Percentiles rank a stretch among this genome's conserved stretches.
Conservation (phyloP, 208 protist species). For the Crithidia thermophila region DNA sequence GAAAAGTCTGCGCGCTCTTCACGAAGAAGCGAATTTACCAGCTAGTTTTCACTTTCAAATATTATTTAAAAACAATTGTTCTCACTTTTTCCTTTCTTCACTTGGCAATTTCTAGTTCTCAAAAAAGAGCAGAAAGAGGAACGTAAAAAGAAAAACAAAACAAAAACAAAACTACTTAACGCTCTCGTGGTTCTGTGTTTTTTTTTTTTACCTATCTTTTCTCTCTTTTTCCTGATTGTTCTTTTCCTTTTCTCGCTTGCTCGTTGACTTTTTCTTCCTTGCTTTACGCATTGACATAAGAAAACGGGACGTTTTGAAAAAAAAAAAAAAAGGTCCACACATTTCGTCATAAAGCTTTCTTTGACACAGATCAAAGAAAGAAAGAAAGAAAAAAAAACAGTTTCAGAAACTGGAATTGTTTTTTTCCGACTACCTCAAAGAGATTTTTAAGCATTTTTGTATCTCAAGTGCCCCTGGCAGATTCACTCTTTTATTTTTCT, state of each 20-base stretch:
- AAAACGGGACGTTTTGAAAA: not conserved
- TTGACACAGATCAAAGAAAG: not conserved
- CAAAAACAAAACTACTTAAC: not conserved
- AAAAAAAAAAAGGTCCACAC: too few relatives aligned
- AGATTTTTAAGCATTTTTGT: not conserved
- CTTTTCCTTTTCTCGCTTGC: not conserved
- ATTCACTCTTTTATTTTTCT: too few relatives aligned
- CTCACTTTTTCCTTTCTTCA: too few relatives aligned
- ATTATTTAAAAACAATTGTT: too few relatives aligned
- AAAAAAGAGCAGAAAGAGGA: slow-evolving; percentile 3
- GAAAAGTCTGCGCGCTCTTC: too few relatives aligned
- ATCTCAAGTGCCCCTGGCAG: not conserved
- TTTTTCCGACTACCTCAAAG: not conserved
- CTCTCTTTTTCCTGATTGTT: slow-evolving; percentile 1
- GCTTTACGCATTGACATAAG: not conserved
- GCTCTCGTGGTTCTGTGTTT: not conserved
- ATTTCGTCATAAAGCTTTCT: too few relatives aligned
- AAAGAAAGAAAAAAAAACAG: slow-evolving; percentile 15
- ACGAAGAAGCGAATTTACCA: too few relatives aligned
- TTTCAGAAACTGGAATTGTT: not conserved
- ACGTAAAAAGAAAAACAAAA: not conserved
- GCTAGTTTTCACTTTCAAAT: too few relatives aligned
- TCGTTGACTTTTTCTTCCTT: not conserved
- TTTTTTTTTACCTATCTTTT: slow-evolving; percentile 2
- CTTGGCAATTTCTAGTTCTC: too few relatives aligned